Percentiles rank a stretch among this genome's conserved stretches.
Evolutionary conservation across 2,329 filamentous ascomycete genomes (phyloP).

Genomic region (Trichoderma guizhouense): DNA sequence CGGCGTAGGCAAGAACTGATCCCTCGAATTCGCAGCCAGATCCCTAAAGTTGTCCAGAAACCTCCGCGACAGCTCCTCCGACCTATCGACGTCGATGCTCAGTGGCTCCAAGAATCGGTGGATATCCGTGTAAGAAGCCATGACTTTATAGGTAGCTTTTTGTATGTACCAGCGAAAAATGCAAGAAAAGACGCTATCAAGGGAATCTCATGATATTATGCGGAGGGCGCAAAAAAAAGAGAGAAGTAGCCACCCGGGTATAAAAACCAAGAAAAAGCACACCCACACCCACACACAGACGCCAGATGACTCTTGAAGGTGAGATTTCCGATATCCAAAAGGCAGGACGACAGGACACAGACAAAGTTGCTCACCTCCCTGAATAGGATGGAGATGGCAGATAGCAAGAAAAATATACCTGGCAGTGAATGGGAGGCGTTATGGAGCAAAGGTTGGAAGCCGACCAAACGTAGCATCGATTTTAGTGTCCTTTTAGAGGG

Average conservation of each 20-base stretch:
- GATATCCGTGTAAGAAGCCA: conserved; percentile 28
- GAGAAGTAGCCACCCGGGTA: background rate
- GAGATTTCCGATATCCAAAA: background rate
- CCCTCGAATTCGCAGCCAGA: conserved; percentile 49
- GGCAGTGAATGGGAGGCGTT: background rate
- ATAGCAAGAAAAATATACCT: background rate
- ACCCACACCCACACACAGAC: background rate
- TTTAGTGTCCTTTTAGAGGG: background rate
- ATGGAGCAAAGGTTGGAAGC: background rate
- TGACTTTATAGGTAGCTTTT: background rate
- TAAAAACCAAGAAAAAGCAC: background rate
- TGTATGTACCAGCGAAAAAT: background rate
- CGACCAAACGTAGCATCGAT: background rate
- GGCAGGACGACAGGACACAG: background rate
- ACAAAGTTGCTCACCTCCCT: background rate
- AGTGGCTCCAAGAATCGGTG: conserved; percentile 51
- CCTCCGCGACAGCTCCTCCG: conserved; percentile 45
- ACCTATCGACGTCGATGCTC: conserved; percentile 43
- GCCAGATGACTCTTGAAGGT: background rate
- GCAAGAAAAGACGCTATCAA: conserved; percentile 1
- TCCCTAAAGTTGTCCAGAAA: conserved; percentile 47
- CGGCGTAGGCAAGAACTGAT: conserved; percentile 60
- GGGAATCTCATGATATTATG: conserved; percentile 9
- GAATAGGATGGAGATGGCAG: background rate
- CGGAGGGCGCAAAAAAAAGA: background rate